A percentile compares a stretch with the other conserved stretches of the same genome.
Conservation (phyloP, 2,329 filamentous ascomycete genomes). For the Pezicula carpinea region DNA sequence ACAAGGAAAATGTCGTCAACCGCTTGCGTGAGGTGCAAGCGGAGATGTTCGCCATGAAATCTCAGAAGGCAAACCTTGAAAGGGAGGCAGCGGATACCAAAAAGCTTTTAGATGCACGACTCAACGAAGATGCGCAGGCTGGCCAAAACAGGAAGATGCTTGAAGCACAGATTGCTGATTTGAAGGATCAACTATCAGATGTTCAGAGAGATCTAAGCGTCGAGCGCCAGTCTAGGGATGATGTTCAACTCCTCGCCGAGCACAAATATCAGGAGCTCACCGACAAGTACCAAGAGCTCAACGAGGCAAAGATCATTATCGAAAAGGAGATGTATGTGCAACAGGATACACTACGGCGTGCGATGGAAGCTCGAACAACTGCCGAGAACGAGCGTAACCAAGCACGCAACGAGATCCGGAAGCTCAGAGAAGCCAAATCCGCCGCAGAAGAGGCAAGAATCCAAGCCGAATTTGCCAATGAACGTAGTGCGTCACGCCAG, state of each 20-base stretch:
- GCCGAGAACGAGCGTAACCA: slow-evolving; percentile 88
- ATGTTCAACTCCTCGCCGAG: slow-evolving; percentile 84
- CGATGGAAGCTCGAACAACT: slow-evolving; percentile 72
- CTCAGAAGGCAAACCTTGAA: slow-evolving; percentile 78
- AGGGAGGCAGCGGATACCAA: slow-evolving; percentile 88
- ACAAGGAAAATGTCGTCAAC: slow-evolving; percentile 74
- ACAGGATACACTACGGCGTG: slow-evolving; percentile 82
- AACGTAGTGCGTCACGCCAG: slow-evolving; percentile 71
- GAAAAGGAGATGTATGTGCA: slow-evolving; percentile 97
- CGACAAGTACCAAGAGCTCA: slow-evolving; percentile 79
- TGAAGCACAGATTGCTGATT: slow-evolving; percentile 79
- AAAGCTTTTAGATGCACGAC: slow-evolving; percentile 76
- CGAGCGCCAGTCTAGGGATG: slow-evolving; percentile 88
- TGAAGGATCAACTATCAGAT: slow-evolving; percentile 81
- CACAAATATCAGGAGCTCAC: slow-evolving; percentile 81
- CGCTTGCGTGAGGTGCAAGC: slow-evolving; percentile 82
- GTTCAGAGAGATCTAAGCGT: slow-evolving; percentile 84
- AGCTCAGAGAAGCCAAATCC: slow-evolving; percentile 75
- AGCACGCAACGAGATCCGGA: slow-evolving; percentile 78
- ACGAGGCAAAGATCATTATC: slow-evolving; percentile 93
- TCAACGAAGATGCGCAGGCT: slow-evolving; percentile 85
- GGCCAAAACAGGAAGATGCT: slow-evolving; percentile 76
- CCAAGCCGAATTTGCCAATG: slow-evolving; percentile 74
- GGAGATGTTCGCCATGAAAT: slow-evolving; percentile 80
- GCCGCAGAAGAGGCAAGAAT: slow-evolving; percentile 81